These are phyloP conservation scores for Coniella lustricola DNA, from an alignment of 2,329 filamentous ascomycete species.

Conservation along the genomic window DNA sequence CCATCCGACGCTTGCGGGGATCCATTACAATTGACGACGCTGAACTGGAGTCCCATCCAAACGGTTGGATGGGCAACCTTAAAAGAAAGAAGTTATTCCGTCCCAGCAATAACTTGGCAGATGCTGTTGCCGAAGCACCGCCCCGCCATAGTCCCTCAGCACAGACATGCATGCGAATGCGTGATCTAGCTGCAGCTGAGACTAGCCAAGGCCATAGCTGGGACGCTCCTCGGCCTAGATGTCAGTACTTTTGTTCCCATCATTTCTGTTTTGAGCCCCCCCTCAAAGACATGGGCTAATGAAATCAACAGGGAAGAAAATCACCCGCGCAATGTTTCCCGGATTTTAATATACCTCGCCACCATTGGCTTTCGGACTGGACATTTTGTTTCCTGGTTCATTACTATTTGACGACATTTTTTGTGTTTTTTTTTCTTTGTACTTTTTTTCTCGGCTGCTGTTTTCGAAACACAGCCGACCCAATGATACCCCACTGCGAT, in stretches of 20 bases:
- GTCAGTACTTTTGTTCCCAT: neutral
- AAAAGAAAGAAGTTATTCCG: slow-evolving; percentile 19
- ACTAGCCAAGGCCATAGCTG: slow-evolving; percentile 17
- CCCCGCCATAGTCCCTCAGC: slow-evolving; percentile 7
- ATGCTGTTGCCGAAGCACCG: slow-evolving; percentile 9
- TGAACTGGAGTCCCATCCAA: slow-evolving; percentile 20
- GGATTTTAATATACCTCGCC: slow-evolving; percentile 5
- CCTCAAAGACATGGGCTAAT: neutral
- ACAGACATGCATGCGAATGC: slow-evolving; percentile 22
- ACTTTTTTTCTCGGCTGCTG: no score
- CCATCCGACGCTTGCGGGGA: slow-evolving; percentile 54
- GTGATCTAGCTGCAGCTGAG: slow-evolving; percentile 22
- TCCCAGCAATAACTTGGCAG: slow-evolving; percentile 18
- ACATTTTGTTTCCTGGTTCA: neutral
- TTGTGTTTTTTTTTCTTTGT: neutral
- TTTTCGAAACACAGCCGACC: neutral
- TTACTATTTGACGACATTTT: neutral
- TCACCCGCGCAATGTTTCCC: slow-evolving; percentile 7
- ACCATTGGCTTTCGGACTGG: no score
- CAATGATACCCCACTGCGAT: slow-evolving; percentile 13
- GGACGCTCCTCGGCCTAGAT: slow-evolving; percentile 15
- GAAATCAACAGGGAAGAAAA: neutral
- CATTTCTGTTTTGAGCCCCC: neutral
- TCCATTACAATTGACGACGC: slow-evolving; percentile 38
- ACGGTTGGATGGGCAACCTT: slow-evolving; percentile 18